Base-by-base conservation (phyloP, 371 early-diverging fungal species). In the Rhizopus delemar region DNA sequence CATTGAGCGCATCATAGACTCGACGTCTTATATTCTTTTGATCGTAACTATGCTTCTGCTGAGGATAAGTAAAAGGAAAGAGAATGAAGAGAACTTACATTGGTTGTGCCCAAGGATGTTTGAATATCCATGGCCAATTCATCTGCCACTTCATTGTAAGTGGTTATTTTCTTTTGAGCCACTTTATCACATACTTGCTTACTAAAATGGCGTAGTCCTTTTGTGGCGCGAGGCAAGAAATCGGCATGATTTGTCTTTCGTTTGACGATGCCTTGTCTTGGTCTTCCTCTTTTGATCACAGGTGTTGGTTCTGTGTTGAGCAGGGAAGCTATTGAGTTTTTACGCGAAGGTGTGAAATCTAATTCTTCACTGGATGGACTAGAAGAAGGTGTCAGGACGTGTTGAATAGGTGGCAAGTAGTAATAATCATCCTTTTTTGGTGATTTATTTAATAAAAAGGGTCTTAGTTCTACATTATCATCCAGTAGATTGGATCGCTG, bases 1-100 rank as follows among this genome's bases (percentile, higher is more conserved):
- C 91, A 61, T 91, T 91, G 22, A 91, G 74, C 5, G 90, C 91
- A 70, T 91, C 91, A 61, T 91, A 91, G 1, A 90, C 90, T 33
- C 91, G 82, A 38, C 91, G 81, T 33, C 90, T 83, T 57, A 91
- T 87, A 57, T 91, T 91, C 72, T 90, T 89, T 66, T 88, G 86
- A 58, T 88, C 87, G 59, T 67, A 79, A 32, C 56, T 55, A 9
- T 60, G 61, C 66, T 65, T 53, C 68, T 70, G 50, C 28, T 56
- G 6, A 57, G 12, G 29, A 8, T 46, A 28, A 52, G 15, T 51
- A 43, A 51, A 45, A n/a, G 3, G n/a, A 45, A 45, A 45, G 13
- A 11, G 16, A 45, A n/a, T n/a, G n/a, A n/a, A n/a, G n/a, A n/a
- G n/a, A 22, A n/a, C 3, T 45, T 45, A 45, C n/a, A 8, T 32